Evolutionary conservation across 2,329 filamentous ascomycete genomes (phyloP), one percentile per base, ranked within the genome.

Genomic region (Colletotrichum cuscutae): DNA sequence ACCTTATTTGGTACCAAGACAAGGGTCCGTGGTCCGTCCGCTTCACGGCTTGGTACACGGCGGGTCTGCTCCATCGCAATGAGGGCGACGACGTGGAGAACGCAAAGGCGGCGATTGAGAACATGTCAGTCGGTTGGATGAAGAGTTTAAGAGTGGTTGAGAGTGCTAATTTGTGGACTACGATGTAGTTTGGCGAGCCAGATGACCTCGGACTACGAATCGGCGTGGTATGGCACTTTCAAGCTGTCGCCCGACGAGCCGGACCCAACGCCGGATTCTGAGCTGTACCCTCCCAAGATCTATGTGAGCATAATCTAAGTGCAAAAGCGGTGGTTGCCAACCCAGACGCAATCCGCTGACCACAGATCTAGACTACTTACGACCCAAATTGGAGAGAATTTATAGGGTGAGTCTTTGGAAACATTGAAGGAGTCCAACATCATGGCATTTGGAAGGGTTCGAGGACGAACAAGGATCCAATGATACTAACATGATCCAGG

Each of bases 1-100:
- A 84, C 26, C 82, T 82, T 58, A 81, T 86, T 28, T 81, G 77
- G 73, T 86, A 85, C 63, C 78, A 79, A 12, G 82, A 85, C 59
- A 83, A 82, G 3, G 84, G 85, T 0, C 81, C 81, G 24, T 85
- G 83, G 81, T 84, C 80, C 4, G 77, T 81, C 42, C 79, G 84
- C 11, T 86, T 86, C 61, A 85, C 83, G 1, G 81, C 82, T 0
- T 85, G 83, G 83, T 84, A 85, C 60, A 76, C 82, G 3, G 77
- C 82, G 0, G 83, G 83, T 1, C 71, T 85, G 19, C 67, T 84
- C 32, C 75, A 82, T 53, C 80, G 82, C 4, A 81, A 81, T 52
- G 60, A 81, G 61, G 80, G 81, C 15, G 68, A 79, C 54, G 82
- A 84, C 68, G 76, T 82, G 0, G 74, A 77, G n/a, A 80, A 81